A percentile compares a stretch with the other conserved stretches of the same genome.
Evolutionary conservation across 495 filamentous ascomycete genomes (phyloP).

Genomic region (Articulospora tetracladia): DNA sequence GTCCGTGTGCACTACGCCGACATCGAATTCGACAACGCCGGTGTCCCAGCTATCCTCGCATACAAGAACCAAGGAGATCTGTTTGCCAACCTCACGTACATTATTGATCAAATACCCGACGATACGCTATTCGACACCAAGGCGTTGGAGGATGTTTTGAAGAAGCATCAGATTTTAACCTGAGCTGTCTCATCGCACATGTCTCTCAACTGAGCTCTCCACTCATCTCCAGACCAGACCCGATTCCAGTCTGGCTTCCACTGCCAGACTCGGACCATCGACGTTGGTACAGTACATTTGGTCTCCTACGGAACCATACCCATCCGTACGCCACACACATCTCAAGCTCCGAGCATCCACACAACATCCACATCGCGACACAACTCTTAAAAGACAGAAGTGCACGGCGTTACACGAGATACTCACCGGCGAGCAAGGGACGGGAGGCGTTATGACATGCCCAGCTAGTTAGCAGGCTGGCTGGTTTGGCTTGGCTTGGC

Average conservation of each 20-base stretch:
- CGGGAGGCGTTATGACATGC: background rate
- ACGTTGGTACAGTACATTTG: too few relatives aligned
- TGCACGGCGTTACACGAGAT: background rate
- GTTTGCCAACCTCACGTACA: slow-evolving; percentile 82
- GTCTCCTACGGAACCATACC: too few relatives aligned
- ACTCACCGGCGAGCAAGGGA: background rate
- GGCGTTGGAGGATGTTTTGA: slow-evolving; percentile 43
- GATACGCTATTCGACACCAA: slow-evolving; percentile 50
- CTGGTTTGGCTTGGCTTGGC: background rate
- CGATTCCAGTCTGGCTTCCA: background rate
- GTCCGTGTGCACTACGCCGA: slow-evolving; percentile 89
- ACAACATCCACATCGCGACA: background rate
- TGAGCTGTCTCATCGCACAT: too few relatives aligned
- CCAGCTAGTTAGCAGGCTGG: background rate
- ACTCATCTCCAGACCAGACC: background rate
- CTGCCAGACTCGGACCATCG: too few relatives aligned
- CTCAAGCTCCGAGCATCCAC: too few relatives aligned
- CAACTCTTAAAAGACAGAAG: background rate
- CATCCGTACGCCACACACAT: too few relatives aligned
- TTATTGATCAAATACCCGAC: slow-evolving; percentile 80
- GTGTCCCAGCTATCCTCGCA: slow-evolving; percentile 82
- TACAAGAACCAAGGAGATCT: slow-evolving; percentile 84
- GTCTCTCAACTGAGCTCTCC: too few relatives aligned
- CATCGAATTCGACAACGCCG: slow-evolving; percentile 90
- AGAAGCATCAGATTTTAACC: slow-evolving; percentile 41